Conservation (phyloP, 2,329 filamentous ascomycete genomes). For the Pestalotiopsis sp. region DNA sequence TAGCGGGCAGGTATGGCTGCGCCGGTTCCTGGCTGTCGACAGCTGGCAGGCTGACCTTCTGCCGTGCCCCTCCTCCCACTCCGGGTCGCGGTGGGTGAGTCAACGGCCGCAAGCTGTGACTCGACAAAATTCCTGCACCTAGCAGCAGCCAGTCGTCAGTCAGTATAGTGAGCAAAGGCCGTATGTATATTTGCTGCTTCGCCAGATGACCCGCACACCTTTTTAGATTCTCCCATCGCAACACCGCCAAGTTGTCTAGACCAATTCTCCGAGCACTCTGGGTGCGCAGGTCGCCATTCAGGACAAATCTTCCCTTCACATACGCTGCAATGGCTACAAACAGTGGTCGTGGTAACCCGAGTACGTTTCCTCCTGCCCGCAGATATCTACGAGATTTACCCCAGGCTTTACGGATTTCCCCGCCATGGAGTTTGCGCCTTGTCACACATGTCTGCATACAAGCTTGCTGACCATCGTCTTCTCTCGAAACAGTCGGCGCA, state of each 20-base stretch:
- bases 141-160: not conserved
- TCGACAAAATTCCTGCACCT: slow-evolving; percentile 6
- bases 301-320: slow-evolving; percentile 42
- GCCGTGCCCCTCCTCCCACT: not conserved
- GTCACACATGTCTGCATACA: not conserved
- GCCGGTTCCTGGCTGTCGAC: not conserved
- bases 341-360: slow-evolving; percentile 50
- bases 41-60: not conserved
- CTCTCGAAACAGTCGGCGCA: slow-evolving; percentile 33
- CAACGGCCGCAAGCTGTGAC: not conserved
- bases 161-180: not conserved
- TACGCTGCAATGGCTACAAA: slow-evolving; percentile 62
- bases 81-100: not conserved
- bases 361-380: not conserved
- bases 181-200: not conserved
- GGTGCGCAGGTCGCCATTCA: slow-evolving; percentile 57
- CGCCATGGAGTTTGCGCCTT: not conserved
- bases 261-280: slow-evolving; percentile 57
- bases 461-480: slow-evolving; percentile 1
- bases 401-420: not conserved
- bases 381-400: not conserved
- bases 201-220: slow-evolving; percentile 5
- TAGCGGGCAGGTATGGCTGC: no score
- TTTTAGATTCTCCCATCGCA: slow-evolving; percentile 1
- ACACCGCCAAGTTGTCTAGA: slow-evolving; percentile 48